Evolutionary conservation across 2,329 filamentous ascomycete genomes (phyloP).

Genomic region (Gaeumannomyces tritici): DNA sequence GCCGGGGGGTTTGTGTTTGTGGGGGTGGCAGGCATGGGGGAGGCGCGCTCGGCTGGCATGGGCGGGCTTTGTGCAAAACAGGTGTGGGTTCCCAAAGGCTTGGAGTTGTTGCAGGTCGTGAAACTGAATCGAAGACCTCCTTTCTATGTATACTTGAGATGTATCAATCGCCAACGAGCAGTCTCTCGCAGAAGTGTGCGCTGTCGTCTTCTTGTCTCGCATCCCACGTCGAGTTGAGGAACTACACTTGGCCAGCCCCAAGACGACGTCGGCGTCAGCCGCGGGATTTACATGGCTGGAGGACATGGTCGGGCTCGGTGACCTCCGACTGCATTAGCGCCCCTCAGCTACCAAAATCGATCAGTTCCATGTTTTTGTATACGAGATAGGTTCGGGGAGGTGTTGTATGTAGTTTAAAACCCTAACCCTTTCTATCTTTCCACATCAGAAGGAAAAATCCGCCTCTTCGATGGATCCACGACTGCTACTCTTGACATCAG

Average conservation of each 20-base stretch:
- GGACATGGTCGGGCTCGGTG: constrained; percentile 6
- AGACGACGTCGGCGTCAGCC: constrained; percentile 2
- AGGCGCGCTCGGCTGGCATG: no score
- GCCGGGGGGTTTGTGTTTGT: constrained; percentile 14
- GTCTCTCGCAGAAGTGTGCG: background rate
- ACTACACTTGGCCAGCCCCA: background rate
- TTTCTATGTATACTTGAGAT: no score
- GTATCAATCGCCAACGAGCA: background rate
- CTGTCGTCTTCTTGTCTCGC: background rate
- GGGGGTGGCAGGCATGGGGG: constrained; percentile 2
- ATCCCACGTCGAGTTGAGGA: background rate
- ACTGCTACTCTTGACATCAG: background rate
- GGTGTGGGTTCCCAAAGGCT: no score
- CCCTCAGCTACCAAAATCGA: background rate
- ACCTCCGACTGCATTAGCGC: constrained; percentile 8
- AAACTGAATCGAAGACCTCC: no score
- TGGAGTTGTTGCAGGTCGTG: no score
- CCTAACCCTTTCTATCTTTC: background rate
- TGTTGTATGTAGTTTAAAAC: background rate
- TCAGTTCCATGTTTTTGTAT: background rate
- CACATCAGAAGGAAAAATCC: background rate
- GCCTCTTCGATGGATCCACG: background rate
- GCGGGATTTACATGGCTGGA: background rate
- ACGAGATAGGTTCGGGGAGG: background rate
- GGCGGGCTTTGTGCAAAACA: no score